Evolutionary conservation across 495 filamentous ascomycete species (phyloP).

Genomic region (Penicillium crystallinum): DNA sequence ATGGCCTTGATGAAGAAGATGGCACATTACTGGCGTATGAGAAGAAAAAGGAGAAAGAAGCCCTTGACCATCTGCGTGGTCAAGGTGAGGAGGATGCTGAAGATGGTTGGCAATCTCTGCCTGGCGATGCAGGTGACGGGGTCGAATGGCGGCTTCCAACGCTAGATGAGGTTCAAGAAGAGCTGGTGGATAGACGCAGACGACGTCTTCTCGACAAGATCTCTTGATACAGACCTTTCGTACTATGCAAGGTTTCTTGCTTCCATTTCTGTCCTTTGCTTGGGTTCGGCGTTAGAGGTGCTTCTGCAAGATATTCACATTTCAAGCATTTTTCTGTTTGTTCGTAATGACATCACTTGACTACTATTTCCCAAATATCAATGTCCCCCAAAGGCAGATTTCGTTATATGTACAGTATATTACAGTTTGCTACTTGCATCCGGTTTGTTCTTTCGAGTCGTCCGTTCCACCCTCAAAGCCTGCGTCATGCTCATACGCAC

Average conservation of each 20-base stretch:
- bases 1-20: slow-evolving; percentile 91
- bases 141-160: slow-evolving; percentile 79
- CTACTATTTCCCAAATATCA: slow-evolving; percentile 8
- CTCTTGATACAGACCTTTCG: slow-evolving; percentile 37
- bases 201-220: slow-evolving; percentile 76
- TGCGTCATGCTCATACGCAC: slow-evolving; percentile 39
- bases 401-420: slow-evolving; percentile 23
- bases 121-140: slow-evolving; percentile 81
- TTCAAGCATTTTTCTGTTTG: slow-evolving; percentile 13
- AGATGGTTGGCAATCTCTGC: slow-evolving; percentile 75
- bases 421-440: slow-evolving; percentile 19
- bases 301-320: slow-evolving; percentile 20
- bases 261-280: slow-evolving; percentile 11
- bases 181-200: slow-evolving; percentile 82
- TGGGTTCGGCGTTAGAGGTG: slow-evolving; percentile 24
- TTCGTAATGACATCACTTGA: slow-evolving; percentile 6
- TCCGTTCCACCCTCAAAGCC: slow-evolving; percentile 36
- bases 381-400: slow-evolving; percentile 18
- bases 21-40: slow-evolving; percentile 80
- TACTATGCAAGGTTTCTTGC: slow-evolving; percentile 3
- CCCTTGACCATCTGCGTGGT: slow-evolving; percentile 57
- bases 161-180: slow-evolving; percentile 84
- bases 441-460: slow-evolving; percentile 29
- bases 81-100: slow-evolving; percentile 41
- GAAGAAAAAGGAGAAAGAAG: slow-evolving; percentile 74